Percentiles rank a stretch among this genome's conserved stretches.
Evolutionary conservation across 495 filamentous ascomycete genomes (phyloP).

Genomic region (Aspergillus homomorphus): DNA sequence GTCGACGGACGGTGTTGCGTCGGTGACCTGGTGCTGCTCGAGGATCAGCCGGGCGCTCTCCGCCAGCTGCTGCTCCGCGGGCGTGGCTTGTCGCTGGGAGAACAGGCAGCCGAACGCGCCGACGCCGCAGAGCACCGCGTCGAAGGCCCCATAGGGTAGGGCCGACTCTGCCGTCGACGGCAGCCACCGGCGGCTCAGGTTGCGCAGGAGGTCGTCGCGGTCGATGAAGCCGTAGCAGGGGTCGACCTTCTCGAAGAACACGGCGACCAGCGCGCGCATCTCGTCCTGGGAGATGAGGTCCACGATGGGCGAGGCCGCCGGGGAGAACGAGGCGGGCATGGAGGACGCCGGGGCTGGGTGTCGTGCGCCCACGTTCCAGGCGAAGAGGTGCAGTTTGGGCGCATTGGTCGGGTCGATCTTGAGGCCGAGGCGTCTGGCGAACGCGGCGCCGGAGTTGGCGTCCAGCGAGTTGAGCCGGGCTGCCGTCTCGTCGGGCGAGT

Average conservation of each 20-base stretch:
- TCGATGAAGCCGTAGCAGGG: conserved; percentile 51
- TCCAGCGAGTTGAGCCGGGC: conserved; percentile 39
- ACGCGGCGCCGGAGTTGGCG: conserved; percentile 55
- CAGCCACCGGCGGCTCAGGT: conserved; percentile 39
- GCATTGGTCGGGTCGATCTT: conserved; percentile 49
- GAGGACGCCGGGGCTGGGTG: conserved; percentile 21
- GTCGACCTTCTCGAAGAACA: conserved; percentile 52
- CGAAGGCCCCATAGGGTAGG: conserved; percentile 32
- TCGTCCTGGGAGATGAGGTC: conserved; percentile 41
- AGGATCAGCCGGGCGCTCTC: conserved; percentile 44
- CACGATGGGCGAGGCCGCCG: conserved; percentile 25
- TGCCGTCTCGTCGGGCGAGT: conserved; percentile 11
- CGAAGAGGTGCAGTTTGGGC: conserved; percentile 53
- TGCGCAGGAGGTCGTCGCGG: conserved; percentile 27
- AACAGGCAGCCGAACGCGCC: conserved; percentile 49
- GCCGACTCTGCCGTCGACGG: conserved; percentile 12
- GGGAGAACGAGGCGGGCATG: conserved; percentile 7
- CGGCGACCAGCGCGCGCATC: conserved; percentile 35
- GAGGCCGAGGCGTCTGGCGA: conserved; percentile 51
- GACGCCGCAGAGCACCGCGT: conserved; percentile 47
- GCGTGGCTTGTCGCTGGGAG: conserved; percentile 31
- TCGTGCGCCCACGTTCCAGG: conserved; percentile 52
- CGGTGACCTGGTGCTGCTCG: conserved; percentile 35
- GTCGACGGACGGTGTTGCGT: conserved; percentile 34
- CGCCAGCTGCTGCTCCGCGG: conserved; percentile 35